Conservation (phyloP, 306 rosid species). For the Vigna reflexopilosa region DNA sequence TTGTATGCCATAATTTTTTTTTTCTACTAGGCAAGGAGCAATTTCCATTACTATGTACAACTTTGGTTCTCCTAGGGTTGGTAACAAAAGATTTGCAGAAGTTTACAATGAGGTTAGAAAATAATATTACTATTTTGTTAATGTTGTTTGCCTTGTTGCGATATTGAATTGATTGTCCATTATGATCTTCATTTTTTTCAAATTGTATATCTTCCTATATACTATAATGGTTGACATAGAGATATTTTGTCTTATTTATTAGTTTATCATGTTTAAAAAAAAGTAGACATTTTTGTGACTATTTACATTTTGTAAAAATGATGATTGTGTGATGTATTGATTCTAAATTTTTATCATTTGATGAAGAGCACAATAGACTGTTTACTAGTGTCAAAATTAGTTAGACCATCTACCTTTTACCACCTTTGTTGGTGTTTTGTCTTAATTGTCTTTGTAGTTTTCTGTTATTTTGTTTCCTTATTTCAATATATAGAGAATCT, state of each 20-base stretch:
- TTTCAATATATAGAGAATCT: too few relatives aligned
- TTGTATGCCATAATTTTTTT: conserved; percentile 10
- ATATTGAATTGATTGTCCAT: conserved; percentile 30
- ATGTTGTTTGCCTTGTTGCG: conserved; percentile 26
- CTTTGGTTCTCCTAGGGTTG: conserved; percentile 99
- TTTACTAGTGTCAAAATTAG: too few relatives aligned
- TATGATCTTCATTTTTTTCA: conserved; percentile 6
- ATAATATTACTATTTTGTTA: conserved; percentile 23
- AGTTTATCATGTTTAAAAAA: neutral
- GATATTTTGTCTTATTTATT: conserved; percentile 11
- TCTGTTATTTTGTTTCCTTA: too few relatives aligned
- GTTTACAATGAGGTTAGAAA: conserved; percentile 80
- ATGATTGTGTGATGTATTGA: neutral
- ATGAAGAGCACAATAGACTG: too few relatives aligned
- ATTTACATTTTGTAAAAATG: conserved; percentile 42
- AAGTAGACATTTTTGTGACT: conserved; percentile 3
- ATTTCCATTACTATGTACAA: conserved; percentile 88
- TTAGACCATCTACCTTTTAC: too few relatives aligned
- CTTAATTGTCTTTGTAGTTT: too few relatives aligned
- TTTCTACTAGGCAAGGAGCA: conserved; percentile 65
- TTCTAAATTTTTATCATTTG: too few relatives aligned
- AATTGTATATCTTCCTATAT: conserved; percentile 13
- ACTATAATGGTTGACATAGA: conserved; percentile 7
- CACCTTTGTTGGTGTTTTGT: too few relatives aligned
- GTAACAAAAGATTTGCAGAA: conserved; percentile 91